Base-by-base conservation (phyloP, 306 rosid genomes). In the Glycine tomentella region DNA sequence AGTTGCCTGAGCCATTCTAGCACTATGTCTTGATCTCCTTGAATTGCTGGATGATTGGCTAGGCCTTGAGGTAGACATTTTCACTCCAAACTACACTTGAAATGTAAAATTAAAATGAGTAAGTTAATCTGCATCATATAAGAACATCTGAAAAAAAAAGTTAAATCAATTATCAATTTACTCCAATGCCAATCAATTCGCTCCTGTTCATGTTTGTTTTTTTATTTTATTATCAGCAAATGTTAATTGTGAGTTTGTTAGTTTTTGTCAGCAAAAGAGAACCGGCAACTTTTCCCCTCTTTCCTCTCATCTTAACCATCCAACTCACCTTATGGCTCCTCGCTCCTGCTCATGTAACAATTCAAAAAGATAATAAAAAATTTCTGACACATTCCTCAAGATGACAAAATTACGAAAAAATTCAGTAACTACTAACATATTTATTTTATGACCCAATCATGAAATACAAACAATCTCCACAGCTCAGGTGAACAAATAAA, bases 1-100 rank as follows among this genome's bases (percentile, higher is more conserved):
- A 62, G 94, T 87, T 65, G 99, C 93, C 86, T 93, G 99, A 83
- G 97, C 94, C 77, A 91, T 86, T 83, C 95, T 89, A 36, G 94
- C 90, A 64, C 91, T 85, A 51, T 93, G 95, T 74, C 95, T 91
- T 61, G 97, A 93, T 82, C 92, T 88, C 69, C 90, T 91, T 11
- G 98, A 90, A 78, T 84, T 92, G 91, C 77, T 88, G 48, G 97
- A 90, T 4, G 97, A 95, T 59, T 90, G 90, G 88, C 88, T 80
- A 40, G 95, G 97, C 84, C 97, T 91, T 50, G 97, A 87, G 42
- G 94, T 73, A 14, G 99, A 95, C 99, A 95, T 95, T 81, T 70
- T 89, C 78, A 17, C 87, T 42, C 49, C 75, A 74, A 84, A 72
- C 91, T 88, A 81, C 72, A 72, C 68, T 10, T 8, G 50, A 52